Percentiles rank a stretch among this genome's conserved stretches.
Evolutionary conservation across 352 stramenopile species (phyloP).

Genomic region (Plasmopara viticola): DNA sequence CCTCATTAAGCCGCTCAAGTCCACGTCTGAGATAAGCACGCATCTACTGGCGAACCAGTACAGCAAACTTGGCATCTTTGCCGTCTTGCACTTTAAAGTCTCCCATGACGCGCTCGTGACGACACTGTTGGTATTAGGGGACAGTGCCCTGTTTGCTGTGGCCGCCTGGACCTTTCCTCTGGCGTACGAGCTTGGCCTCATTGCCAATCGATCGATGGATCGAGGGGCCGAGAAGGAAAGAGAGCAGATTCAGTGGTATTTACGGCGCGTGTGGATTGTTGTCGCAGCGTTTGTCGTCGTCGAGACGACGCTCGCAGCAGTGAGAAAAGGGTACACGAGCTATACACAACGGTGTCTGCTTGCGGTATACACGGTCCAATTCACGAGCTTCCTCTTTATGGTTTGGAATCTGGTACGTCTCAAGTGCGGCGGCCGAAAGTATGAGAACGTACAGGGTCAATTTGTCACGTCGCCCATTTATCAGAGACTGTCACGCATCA

Average conservation of each 20-base stretch:
- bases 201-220: conserved; percentile 44
- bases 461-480: conserved; percentile 66
- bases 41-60: conserved; percentile 17
- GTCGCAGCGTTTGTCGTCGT: conserved; percentile 25
- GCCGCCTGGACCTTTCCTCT: conserved; percentile 43
- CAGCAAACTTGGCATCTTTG: conserved; percentile 31
- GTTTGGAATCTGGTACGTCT: conserved; percentile 30
- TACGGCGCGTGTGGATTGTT: conserved; percentile 23
- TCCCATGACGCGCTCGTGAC: conserved; percentile 24
- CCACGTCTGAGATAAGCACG: conserved; percentile 6
- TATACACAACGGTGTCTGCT: conserved; percentile 37
- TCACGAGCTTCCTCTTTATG: conserved; percentile 46
- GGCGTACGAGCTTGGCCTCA: conserved; percentile 33
- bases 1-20: conserved; percentile 14
- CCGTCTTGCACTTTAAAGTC: conserved; percentile 36
- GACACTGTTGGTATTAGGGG: conserved; percentile 26
- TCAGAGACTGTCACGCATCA: conserved; percentile 53
- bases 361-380: conserved; percentile 36
- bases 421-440: conserved; percentile 46
- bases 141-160: conserved; percentile 34
- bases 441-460: conserved; percentile 53
- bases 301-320: conserved; percentile 25
- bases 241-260: conserved; percentile 31
- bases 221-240: conserved; percentile 37
- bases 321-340: conserved; percentile 36